A percentile compares a stretch with the other conserved stretches of the same genome.
Evolutionary conservation across 495 filamentous ascomycete genomes (phyloP).

Genomic region (Talaromyces proteolyticus): DNA sequence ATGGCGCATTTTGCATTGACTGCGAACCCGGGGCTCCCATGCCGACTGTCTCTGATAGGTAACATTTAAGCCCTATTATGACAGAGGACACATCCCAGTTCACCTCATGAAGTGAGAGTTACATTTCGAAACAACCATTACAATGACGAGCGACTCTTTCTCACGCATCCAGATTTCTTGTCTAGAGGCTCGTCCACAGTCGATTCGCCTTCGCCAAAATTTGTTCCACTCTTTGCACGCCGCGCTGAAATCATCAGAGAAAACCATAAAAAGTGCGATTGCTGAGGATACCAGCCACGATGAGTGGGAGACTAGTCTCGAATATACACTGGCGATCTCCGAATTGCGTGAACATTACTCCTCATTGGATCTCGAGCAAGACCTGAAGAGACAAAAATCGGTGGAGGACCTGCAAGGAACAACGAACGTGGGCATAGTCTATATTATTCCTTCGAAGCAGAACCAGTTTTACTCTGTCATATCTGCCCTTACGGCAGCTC

Average conservation of each 20-base stretch:
- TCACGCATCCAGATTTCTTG: neutral
- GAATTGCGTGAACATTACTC: conserved; percentile 39
- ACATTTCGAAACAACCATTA: neutral
- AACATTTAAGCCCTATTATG: neutral
- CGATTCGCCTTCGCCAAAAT: neutral
- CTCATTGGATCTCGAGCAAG: conserved; percentile 27
- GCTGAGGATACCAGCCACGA: conserved; percentile 26
- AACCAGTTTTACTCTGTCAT: conserved; percentile 44
- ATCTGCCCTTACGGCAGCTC: conserved; percentile 37
- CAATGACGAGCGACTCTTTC: neutral
- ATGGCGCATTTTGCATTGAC: neutral
- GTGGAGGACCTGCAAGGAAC: conserved; percentile 11
- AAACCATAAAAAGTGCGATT: conserved; percentile 26
- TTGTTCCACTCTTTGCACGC: neutral
- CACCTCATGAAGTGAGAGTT: neutral
- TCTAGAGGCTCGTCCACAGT: neutral
- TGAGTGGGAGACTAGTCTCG: conserved; percentile 31
- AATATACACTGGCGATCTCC: conserved; percentile 32
- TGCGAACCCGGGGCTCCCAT: neutral
- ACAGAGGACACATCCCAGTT: neutral
- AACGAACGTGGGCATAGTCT: conserved; percentile 39
- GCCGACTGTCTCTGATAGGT: neutral
- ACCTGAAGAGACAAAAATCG: conserved; percentile 34
- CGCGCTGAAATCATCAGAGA: neutral
- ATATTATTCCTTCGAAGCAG: conserved; percentile 42